phyloP scores from a whole-genome alignment of 179 eudicot species.

The Amaranthus tricolor region DNA sequence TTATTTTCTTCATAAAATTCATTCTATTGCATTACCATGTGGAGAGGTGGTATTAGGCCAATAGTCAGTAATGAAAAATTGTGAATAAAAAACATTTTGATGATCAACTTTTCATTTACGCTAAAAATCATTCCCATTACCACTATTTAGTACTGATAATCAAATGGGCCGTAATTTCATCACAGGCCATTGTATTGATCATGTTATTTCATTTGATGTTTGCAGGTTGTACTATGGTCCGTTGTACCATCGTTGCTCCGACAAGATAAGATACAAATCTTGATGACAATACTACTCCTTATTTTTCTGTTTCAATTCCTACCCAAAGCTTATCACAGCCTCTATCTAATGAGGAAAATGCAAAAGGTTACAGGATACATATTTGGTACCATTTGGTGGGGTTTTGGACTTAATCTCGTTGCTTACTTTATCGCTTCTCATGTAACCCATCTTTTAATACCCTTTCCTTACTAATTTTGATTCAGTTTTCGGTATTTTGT shows the following conservation, averaged over 20 bases:
- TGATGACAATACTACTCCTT: slow-evolving; percentile 70
- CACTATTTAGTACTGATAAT: no score
- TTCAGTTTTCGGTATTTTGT: neutral
- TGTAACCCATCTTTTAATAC: slow-evolving; percentile 38
- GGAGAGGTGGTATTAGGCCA: no score
- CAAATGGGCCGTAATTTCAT: no score
- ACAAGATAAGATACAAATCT: slow-evolving; percentile 60
- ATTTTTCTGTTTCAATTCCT: slow-evolving; percentile 81
- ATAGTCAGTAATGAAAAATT: no score
- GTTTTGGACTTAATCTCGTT: slow-evolving; percentile 86
- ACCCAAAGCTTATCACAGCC: slow-evolving; percentile 83
- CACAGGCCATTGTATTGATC: no score
- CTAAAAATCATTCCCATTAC: no score
- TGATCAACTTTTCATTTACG: no score
- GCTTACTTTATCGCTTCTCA: slow-evolving; percentile 98
- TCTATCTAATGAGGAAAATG: slow-evolving; percentile 82
- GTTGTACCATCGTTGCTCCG: slow-evolving; percentile 66
- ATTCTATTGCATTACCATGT: no score
- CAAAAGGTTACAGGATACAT: slow-evolving; percentile 94
- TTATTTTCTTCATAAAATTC: no score
- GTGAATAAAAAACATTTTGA: no score
- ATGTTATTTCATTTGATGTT: neutral
- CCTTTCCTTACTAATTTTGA: neutral
- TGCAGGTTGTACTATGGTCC: slow-evolving; percentile 78
- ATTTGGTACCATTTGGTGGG: slow-evolving; percentile 99